phyloP scores from a whole-genome alignment of 106 monocot genomes.

The Dactylorhiza incarnata region DNA sequence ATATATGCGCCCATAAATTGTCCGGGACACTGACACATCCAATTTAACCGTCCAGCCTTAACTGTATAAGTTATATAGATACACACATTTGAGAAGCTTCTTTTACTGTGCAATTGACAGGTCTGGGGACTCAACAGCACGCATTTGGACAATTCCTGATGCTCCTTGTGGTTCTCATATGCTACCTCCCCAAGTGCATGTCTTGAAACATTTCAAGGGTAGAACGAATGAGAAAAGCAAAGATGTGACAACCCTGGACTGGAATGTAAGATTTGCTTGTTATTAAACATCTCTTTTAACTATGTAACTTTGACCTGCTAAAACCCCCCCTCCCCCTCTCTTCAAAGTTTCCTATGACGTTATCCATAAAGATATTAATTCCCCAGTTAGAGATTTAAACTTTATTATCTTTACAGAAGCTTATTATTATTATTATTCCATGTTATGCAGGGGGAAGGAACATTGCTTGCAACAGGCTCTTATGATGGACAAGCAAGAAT shows the following conservation, averaged over 20 bases:
- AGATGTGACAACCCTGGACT: slow-evolving; percentile 97
- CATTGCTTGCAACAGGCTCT: slow-evolving; percentile 90
- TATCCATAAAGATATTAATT: neutral
- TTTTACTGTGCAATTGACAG: slow-evolving; percentile 21
- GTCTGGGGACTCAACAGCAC: slow-evolving; percentile 95
- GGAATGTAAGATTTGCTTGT: slow-evolving; percentile 66
- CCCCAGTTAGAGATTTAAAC: neutral
- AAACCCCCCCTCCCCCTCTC: neutral
- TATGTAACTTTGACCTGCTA: neutral
- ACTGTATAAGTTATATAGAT: no score
- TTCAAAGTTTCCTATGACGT: neutral
- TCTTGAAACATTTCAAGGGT: slow-evolving; percentile 96
- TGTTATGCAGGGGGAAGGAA: slow-evolving; percentile 70
- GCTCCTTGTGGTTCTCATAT: slow-evolving; percentile 53
- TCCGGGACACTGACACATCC: no score
- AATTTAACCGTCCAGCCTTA: no score
- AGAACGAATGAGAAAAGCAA: slow-evolving; percentile 92
- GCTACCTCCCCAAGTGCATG: slow-evolving; percentile 38
- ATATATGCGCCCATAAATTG: no score
- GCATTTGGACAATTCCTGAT: slow-evolving; percentile 88
- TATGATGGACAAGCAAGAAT: slow-evolving; percentile 99
- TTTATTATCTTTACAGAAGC: neutral
- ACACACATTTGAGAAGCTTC: neutral
- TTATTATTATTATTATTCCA: neutral
- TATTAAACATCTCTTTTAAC: neutral